Conservation (phyloP, 352 stramenopile species). For the Phytopythium boreale region DNA sequence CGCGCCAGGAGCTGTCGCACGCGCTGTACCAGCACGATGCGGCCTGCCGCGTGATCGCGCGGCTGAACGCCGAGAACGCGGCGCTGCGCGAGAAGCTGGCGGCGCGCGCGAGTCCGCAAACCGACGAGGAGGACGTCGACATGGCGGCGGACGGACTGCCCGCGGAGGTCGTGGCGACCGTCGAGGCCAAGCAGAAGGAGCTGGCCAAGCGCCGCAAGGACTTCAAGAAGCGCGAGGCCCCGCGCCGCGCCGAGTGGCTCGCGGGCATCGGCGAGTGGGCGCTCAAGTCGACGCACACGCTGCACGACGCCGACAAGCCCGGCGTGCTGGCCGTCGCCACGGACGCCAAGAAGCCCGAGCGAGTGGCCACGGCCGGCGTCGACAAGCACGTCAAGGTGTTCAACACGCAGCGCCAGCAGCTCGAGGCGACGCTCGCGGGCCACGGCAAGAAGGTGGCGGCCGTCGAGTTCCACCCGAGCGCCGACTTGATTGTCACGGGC, state of each 20-base stretch:
- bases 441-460: slow-evolving; percentile 87
- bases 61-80: slow-evolving; percentile 81
- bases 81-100: slow-evolving; percentile 37
- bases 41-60: slow-evolving; percentile 93
- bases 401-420: slow-evolving; percentile 63
- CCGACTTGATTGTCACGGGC: slow-evolving; percentile 63
- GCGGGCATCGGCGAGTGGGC: slow-evolving; percentile 26
- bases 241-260: slow-evolving; percentile 37
- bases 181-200: slow-evolving; percentile 69
- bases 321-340: slow-evolving; percentile 61
- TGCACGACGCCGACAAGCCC: slow-evolving; percentile 73
- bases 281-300: slow-evolving; percentile 51
- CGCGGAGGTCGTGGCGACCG: slow-evolving; percentile 44
- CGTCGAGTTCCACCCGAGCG: slow-evolving; percentile 69
- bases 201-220: slow-evolving; percentile 69
- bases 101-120: slow-evolving; percentile 6
- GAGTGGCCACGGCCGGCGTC: slow-evolving; percentile 71
- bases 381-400: slow-evolving; percentile 86
- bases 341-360: slow-evolving; percentile 41
- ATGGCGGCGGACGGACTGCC: slow-evolving; percentile 26
- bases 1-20: slow-evolving; percentile 92
- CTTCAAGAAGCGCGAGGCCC: slow-evolving; percentile 69
- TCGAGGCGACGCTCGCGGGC: slow-evolving; percentile 69
- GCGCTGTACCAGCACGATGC: slow-evolving; percentile 97
- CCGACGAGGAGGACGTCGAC: slow-evolving; percentile 43